These are phyloP conservation scores for Fusarium haematococcum DNA, from an alignment of 2,329 filamentous ascomycete genomes.

Conservation along the genomic window DNA sequence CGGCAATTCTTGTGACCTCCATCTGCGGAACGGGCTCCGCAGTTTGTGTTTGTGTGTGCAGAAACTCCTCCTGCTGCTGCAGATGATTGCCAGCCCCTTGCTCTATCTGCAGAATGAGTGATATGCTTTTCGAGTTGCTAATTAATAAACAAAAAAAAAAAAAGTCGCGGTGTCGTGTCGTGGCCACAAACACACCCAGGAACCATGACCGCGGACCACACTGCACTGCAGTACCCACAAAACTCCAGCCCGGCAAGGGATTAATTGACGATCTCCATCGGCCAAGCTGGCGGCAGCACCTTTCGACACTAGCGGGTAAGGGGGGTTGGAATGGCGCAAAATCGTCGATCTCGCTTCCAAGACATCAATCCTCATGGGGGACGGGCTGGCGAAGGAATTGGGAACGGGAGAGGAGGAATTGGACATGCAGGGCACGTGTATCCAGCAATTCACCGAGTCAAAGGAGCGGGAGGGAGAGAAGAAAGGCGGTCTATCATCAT, in stretches of 20 bases:
- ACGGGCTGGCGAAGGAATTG: neutral
- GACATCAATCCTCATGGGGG: neutral
- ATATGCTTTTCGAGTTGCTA: neutral
- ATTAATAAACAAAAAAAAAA: neutral
- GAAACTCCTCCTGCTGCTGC: neutral
- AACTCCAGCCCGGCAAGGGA: conserved; percentile 29
- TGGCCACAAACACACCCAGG: neutral
- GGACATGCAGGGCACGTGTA: neutral
- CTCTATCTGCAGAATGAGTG: neutral
- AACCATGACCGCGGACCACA: conserved; percentile 5
- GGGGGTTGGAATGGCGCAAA: conserved; percentile 26
- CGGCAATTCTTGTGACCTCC: neutral
- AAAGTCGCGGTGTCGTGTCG: conserved; percentile 17
- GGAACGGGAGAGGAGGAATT: neutral
- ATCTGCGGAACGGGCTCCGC: neutral
- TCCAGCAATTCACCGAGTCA: neutral
- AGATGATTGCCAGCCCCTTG: neutral
- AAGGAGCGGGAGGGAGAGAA: neutral
- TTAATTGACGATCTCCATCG: conserved; percentile 36
- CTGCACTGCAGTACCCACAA: conserved; percentile 24
- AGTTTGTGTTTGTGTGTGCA: neutral
- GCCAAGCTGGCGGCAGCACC: conserved; percentile 32
- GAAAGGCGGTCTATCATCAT: neutral
- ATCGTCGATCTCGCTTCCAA: conserved; percentile 8
- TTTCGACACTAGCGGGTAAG: conserved; percentile 26